Conservation (phyloP, 2,329 filamentous ascomycete species). For the Arthrobotrys megalospora region DNA sequence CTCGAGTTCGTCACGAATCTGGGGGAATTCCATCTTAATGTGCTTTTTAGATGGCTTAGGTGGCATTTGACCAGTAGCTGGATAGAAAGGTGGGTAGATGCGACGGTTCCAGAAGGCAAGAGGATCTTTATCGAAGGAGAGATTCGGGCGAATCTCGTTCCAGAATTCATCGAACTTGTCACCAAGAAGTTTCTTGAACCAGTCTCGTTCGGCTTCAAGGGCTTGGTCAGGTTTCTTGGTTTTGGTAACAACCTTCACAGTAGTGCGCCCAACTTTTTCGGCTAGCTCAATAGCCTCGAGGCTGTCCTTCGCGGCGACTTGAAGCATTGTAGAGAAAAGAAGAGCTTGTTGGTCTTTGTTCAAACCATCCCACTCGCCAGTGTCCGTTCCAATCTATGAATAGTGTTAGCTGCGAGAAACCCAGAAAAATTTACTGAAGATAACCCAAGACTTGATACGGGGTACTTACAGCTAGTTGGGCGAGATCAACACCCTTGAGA, state of each 20-base stretch:
- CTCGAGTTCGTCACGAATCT: conserved; percentile 16
- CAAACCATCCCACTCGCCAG: conserved; percentile 17
- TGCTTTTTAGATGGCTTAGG: conserved; percentile 2
- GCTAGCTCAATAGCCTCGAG: background rate
- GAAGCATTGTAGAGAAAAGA: conserved; percentile 14
- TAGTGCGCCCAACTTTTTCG: background rate
- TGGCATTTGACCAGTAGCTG: conserved; percentile 13
- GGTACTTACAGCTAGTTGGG: conserved; percentile 9
- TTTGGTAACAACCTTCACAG: background rate
- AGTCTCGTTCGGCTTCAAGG: background rate
- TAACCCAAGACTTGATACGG: background rate
- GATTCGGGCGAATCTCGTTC: conserved; percentile 22
- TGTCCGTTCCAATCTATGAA: conserved; percentile 2
- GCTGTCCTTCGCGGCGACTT: background rate
- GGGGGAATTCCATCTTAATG: background rate
- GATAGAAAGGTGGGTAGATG: background rate
- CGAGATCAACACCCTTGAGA: background rate
- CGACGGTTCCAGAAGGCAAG: conserved; percentile 10
- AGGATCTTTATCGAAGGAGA: conserved; percentile 32
- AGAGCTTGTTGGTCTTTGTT: background rate
- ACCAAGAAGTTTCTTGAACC: background rate
- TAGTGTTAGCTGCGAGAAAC: background rate
- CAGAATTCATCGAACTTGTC: conserved; percentile 6
- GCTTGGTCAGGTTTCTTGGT: conserved; percentile 2
- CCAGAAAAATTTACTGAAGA: background rate